Evolutionary conservation across 306 rosid species (phyloP).

Genomic region (Albizia julibrissin): DNA sequence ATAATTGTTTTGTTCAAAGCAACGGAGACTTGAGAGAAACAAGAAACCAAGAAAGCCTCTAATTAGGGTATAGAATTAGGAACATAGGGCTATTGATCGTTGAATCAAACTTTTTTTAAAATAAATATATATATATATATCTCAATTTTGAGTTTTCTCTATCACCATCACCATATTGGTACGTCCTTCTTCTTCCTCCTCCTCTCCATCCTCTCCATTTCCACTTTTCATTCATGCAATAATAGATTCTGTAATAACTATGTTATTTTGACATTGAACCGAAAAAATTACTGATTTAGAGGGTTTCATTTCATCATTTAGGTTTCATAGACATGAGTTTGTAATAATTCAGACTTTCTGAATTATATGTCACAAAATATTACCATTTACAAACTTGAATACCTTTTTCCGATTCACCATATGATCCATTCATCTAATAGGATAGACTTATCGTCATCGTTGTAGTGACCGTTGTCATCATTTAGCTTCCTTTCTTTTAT

Average conservation of each 20-base stretch:
- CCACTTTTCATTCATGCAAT: background rate
- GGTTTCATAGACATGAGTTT: background rate
- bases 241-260: background rate
- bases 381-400: background rate
- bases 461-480: too few relatives aligned
- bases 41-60: background rate
- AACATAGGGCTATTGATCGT: background rate
- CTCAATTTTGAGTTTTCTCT: background rate
- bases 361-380: background rate
- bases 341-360: background rate
- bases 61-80: background rate
- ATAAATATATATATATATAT: too few relatives aligned
- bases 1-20: background rate
- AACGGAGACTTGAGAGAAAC: background rate
- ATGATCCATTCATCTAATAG: background rate
- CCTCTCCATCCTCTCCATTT: background rate
- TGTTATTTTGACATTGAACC: background rate
- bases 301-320: background rate
- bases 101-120: background rate
- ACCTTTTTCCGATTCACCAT: too few relatives aligned
- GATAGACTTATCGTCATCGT: background rate
- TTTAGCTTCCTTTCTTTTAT: too few relatives aligned
- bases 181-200: background rate
- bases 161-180: background rate
- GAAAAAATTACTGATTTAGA: background rate